phyloP scores from a whole-genome alignment of 78 protist genomes.

The slime mould (Dictyostelium discoideum) region dicty_2.7 NC_007089.4:5601001-5601500 shows the following conservation, averaged over 20 bases:
- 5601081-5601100: neutral
- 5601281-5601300: neutral
- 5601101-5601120: neutral
- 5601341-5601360: neutral
- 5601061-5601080: neutral
- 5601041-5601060: neutral
- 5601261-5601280: neutral
- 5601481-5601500: neutral
- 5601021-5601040: neutral
- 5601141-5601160: neutral
- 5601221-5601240: neutral
- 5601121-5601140: neutral
- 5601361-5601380: neutral
- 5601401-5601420: too few relatives aligned
- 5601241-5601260: neutral
- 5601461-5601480: neutral
- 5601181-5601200: neutral
- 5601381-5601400: neutral
- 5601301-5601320: neutral
- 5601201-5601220: neutral
- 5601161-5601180: neutral
- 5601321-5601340: neutral
- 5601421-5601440: neutral
- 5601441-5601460: neutral
- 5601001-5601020: neutral